Evolutionary conservation across 2,329 filamentous ascomycete species (phyloP), one percentile per base, ranked within the genome.

Genomic region (Xylaria sp.): DNA sequence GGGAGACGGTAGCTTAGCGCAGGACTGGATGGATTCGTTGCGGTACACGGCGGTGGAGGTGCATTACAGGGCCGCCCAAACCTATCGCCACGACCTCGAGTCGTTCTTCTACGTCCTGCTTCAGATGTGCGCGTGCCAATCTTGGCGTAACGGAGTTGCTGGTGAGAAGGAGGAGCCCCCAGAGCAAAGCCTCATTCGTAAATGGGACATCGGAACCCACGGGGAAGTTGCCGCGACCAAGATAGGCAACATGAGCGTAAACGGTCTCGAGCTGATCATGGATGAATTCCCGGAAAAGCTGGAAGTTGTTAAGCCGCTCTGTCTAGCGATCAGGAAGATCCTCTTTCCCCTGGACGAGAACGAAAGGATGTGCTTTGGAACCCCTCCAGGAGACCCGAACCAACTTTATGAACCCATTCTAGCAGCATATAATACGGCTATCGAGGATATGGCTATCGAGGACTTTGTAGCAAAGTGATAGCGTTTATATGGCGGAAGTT

Each of bases 31-130:
- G 8, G 45, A 51, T 11, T 61, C 32, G 17, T 42, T 67, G 21
- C 34, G 60, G 45, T 74, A 70, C 42, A 73, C 71, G 51, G 56
- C 65, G 19, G 62, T 71, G 4, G 64, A 67, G 11, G 59, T 71
- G 34, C 60, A 72, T 4, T 42, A 36, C 24, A 63, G 3, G n/a
- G 17, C 42, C 34, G 30, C 53, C 4, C 61, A 73, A 19, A 69
- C 55, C 9, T 73, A 73, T 24, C 61, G 68, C 27, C 58, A 73
- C 34, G 61, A 73, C 39, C 61, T 73, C 4, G 58, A 73, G 51
- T 72, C 70, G 3, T 73, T 72, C 21, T 64, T 73, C 30, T 72
- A 73, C 59, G 64, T 73, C 3, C 59, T 72, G 27, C 45, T 72
- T 17, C 67, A 55, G 48, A 63, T 69, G 21, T 62, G 50, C n/a